phyloP scores from a whole-genome alignment of 495 filamentous ascomycete genomes.

The Penicillium parvum region DNA sequence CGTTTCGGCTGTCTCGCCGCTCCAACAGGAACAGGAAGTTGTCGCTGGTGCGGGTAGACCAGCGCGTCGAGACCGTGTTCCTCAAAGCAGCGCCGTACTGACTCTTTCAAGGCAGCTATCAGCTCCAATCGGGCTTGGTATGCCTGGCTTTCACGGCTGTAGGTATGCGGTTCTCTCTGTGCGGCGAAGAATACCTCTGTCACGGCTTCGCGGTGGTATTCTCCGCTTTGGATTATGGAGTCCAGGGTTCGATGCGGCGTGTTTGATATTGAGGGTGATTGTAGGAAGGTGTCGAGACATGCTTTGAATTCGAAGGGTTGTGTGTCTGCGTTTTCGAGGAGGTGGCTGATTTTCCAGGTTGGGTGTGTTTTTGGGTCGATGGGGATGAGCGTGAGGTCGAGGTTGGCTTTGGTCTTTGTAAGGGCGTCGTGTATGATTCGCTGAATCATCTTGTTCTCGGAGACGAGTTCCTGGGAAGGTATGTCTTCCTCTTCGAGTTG shows the following conservation, averaged over 20 bases:
- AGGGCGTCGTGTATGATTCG: conserved; percentile 37
- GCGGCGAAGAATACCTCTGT: conserved; percentile 36
- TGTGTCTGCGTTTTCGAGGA: conserved; percentile 46
- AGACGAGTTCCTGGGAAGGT: conserved; percentile 47
- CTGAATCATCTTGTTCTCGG: conserved; percentile 53
- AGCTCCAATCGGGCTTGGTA: conserved; percentile 39
- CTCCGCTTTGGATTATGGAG: conserved; percentile 53
- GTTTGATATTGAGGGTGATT: conserved; percentile 18
- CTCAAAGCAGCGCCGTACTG: conserved; percentile 45
- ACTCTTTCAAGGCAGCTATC: conserved; percentile 45
- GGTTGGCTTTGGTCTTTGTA: conserved; percentile 19
- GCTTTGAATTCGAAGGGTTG: conserved; percentile 56
- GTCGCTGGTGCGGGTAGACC: conserved; percentile 63
- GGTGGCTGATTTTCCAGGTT: conserved; percentile 46
- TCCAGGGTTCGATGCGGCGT: conserved; percentile 36
- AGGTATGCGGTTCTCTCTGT: conserved; percentile 17
- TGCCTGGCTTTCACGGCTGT: conserved; percentile 38
- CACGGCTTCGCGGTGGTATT: conserved; percentile 46
- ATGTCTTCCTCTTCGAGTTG: conserved; percentile 32
- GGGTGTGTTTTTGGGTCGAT: conserved; percentile 39
- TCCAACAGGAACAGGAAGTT: conserved; percentile 56
- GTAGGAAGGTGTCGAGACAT: conserved; percentile 44
- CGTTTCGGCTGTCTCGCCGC: conserved; percentile 50
- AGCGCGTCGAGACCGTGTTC: conserved; percentile 49
- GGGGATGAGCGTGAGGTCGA: conserved; percentile 15